Percentiles rank a stretch among this genome's conserved stretches.
Conservation (phyloP, 306 rosid genomes). For the Castanea crenata region DNA sequence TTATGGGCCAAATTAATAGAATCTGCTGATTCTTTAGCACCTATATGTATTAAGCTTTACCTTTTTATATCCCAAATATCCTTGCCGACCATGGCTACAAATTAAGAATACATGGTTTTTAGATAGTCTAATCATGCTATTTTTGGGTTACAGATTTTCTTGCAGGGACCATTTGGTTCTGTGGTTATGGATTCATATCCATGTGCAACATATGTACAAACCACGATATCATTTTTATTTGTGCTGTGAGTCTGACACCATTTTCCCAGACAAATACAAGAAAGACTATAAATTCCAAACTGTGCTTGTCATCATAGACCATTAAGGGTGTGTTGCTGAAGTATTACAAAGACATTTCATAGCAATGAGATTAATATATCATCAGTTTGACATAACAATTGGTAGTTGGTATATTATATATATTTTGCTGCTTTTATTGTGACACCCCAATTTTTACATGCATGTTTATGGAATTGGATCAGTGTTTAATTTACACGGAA, state of each 20-base stretch:
- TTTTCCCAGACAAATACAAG: conserved; percentile 9
- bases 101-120: not conserved
- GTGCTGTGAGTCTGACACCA: conserved; percentile 7
- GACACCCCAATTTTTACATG: no score
- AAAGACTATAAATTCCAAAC: conserved; percentile 2
- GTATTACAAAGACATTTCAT: not conserved
- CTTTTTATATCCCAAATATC: conserved; percentile 24
- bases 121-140: conserved; percentile 40
- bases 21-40: conserved; percentile 27
- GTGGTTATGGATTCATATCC: conserved; percentile 6
- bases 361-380: not conserved
- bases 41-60: not conserved
- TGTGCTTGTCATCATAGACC: conserved; percentile 1
- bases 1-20: conserved; percentile 46
- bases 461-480: no score
- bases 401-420: no score
- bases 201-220: conserved; percentile 38
- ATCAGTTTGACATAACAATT: no score
- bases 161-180: conserved; percentile 48
- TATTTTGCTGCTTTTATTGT: no score
- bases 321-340: not conserved
- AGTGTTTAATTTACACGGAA: no score
- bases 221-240: conserved; percentile 13
- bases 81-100: not conserved
- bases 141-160: conserved; percentile 33